Evolutionary conservation across 2,329 filamentous ascomycete species (phyloP).

Genomic region (Metarhizium robertsii): DNA sequence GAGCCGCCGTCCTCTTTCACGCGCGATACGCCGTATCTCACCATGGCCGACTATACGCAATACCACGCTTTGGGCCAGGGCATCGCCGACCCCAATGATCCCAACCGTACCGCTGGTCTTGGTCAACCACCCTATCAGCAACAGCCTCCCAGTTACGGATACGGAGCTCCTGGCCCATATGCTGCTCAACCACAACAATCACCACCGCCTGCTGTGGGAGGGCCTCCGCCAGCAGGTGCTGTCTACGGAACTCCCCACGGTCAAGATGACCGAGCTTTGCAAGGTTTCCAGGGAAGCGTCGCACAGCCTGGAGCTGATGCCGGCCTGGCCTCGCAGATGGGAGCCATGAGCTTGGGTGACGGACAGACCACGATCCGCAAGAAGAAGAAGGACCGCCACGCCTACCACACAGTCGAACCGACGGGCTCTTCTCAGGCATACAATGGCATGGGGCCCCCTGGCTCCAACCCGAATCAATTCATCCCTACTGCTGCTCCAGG

Average conservation of each 20-base stretch:
- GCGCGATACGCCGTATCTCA: slow-evolving; percentile 6
- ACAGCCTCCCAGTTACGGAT: slow-evolving; percentile 18
- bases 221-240: slow-evolving; percentile 3
- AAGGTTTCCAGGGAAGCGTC: slow-evolving; percentile 16
- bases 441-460: slow-evolving; percentile 55
- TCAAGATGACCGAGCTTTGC: slow-evolving; percentile 19
- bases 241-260: slow-evolving; percentile 25
- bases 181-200: slow-evolving; percentile 3
- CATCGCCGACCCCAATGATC: slow-evolving; percentile 45
- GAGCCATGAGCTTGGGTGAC: slow-evolving; percentile 57
- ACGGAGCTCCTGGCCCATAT: slow-evolving; percentile 14
- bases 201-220: not conserved
- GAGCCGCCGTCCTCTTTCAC: not conserved
- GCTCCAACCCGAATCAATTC: slow-evolving; percentile 36
- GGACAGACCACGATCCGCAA: slow-evolving; percentile 45
- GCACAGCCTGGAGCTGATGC: slow-evolving; percentile 32
- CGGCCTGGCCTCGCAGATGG: slow-evolving; percentile 64
- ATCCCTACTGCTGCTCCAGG: slow-evolving; percentile 21
- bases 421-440: slow-evolving; percentile 59
- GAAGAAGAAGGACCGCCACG: slow-evolving; percentile 94
- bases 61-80: slow-evolving; percentile 49
- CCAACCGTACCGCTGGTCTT: slow-evolving; percentile 34
- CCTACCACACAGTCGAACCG: slow-evolving; percentile 78
- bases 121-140: slow-evolving; percentile 49
- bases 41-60: slow-evolving; percentile 46